Percentiles rank a stretch among this genome's conserved stretches.
Conservation (phyloP, 106 monocot species). For the Phalaenopsis equestris region DNA sequence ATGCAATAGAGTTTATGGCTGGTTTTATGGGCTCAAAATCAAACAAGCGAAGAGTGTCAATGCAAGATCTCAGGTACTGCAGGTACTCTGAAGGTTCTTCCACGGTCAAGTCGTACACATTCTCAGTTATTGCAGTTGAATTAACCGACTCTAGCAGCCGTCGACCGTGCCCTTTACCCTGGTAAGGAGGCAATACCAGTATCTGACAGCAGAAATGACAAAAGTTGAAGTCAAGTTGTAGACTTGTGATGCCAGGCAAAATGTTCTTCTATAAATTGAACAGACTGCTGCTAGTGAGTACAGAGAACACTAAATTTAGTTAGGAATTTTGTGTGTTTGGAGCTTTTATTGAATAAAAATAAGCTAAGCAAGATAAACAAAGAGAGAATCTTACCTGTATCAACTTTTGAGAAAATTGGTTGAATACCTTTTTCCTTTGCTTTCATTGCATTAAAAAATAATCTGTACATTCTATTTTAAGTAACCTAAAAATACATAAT, state of each 20-base stretch:
- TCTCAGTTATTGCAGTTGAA: constrained; percentile 54
- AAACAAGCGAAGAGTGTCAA: constrained; percentile 63
- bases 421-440: too few relatives aligned
- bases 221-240: neutral
- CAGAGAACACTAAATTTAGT: neutral
- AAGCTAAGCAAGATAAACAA: too few relatives aligned
- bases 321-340: too few relatives aligned
- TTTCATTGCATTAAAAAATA: too few relatives aligned
- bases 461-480: too few relatives aligned
- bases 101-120: constrained; percentile 74
- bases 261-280: neutral
- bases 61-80: constrained; percentile 65
- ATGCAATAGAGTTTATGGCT: constrained; percentile 27
- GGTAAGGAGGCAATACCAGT: constrained; percentile 73
- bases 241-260: too few relatives aligned
- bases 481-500: too few relatives aligned
- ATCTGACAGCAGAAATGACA: constrained; percentile 45
- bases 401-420: too few relatives aligned
- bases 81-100: constrained; percentile 98
- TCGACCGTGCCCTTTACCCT: constrained; percentile 68
- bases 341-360: too few relatives aligned
- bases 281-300: neutral
- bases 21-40: constrained; percentile 47
- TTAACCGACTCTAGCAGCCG: constrained; percentile 70
- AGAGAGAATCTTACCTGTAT: too few relatives aligned